These are phyloP conservation scores for Xylariaceae sp. DNA, from an alignment of 2,329 filamentous ascomycete species.

Conservation along the genomic window DNA sequence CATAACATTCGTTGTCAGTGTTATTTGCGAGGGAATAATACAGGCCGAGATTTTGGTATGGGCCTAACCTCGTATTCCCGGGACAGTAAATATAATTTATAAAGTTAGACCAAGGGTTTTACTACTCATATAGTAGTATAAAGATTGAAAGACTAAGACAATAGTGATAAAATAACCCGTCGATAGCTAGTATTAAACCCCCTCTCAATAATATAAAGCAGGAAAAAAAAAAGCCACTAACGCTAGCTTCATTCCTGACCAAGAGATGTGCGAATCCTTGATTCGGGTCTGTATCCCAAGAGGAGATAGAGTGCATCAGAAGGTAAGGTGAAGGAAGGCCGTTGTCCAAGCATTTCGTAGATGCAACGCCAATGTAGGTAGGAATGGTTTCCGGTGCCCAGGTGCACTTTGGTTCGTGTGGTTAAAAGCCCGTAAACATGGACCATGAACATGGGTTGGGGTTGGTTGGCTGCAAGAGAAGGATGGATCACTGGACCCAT, in stretches of 20 bases:
- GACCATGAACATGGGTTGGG: constrained; percentile 15
- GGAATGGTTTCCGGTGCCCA: background rate
- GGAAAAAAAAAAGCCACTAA: constrained; percentile 1
- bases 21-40: background rate
- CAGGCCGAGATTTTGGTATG: background rate
- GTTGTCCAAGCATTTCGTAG: background rate
- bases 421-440: constrained; percentile 24
- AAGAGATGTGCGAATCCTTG: constrained; percentile 13
- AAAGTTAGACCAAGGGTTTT: no score
- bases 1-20: background rate
- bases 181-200: background rate
- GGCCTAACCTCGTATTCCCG: background rate
- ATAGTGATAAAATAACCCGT: background rate
- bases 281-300: constrained; percentile 22
- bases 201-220: background rate
- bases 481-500: constrained; percentile 26
- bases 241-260: constrained; percentile 5
- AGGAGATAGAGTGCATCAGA: constrained; percentile 28
- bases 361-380: constrained; percentile 27
- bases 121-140: background rate
- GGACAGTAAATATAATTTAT: no score
- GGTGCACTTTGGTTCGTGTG: constrained; percentile 22
- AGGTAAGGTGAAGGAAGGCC: constrained; percentile 20
- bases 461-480: constrained; percentile 22
- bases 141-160: background rate